A percentile compares a stretch with the other conserved stretches of the same genome.
phyloP scores from a whole-genome alignment of 306 rosid species.

The Dicorynia guianensis region DNA sequence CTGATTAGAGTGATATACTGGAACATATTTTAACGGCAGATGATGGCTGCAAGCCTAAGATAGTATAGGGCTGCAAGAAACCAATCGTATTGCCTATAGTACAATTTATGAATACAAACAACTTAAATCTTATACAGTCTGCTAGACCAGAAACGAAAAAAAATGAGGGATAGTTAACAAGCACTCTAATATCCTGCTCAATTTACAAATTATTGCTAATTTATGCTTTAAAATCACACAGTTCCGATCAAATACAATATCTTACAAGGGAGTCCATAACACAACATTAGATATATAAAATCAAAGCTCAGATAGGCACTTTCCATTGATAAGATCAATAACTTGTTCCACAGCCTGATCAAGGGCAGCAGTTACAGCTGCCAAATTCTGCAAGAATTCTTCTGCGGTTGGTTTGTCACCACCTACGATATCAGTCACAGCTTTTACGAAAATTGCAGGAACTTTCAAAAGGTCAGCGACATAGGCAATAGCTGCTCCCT shows the following conservation, averaged over 20 bases:
- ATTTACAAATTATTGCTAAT: conserved; percentile 37
- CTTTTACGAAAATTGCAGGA: conserved; percentile 84
- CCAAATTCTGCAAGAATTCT: conserved; percentile 91
- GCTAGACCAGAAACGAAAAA: too few species aligned
- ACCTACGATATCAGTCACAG: conserved; percentile 88
- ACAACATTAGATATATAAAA: conserved; percentile 27
- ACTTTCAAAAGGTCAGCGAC: conserved; percentile 89
- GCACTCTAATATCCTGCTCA: conserved; percentile 34
- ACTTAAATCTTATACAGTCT: too few species aligned
- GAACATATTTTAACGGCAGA: too few species aligned
- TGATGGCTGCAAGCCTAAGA: too few species aligned
- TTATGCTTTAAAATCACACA: conserved; percentile 37
- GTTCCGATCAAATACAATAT: conserved; percentile 34
- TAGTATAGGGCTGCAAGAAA: too few species aligned
- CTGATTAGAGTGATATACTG: too few species aligned
- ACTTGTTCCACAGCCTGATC: conserved; percentile 68
- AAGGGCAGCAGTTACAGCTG: conserved; percentile 86
- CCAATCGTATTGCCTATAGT: too few species aligned
- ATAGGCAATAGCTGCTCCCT: conserved; percentile 98
- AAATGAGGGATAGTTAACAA: too few species aligned
- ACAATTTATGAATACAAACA: too few species aligned
- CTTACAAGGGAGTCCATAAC: conserved; percentile 16
- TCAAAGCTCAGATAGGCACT: conserved; percentile 76
- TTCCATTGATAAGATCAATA: conserved; percentile 72
- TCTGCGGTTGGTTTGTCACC: conserved; percentile 93